Base-by-base conservation (phyloP, 2,329 filamentous ascomycete species). In the Aspergillus aculeatinus region DNA sequence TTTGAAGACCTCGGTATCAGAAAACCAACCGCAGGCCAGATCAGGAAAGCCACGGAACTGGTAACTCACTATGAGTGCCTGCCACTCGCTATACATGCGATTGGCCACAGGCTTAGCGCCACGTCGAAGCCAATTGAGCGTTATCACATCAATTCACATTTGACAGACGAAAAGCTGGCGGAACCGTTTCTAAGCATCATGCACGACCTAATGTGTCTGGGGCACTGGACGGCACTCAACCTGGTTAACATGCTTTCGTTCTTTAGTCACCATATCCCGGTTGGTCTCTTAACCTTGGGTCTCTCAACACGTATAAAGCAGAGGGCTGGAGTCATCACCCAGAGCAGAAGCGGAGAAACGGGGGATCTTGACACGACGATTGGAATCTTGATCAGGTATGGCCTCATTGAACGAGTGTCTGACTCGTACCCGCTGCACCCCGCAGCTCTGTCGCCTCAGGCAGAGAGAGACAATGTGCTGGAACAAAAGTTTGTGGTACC, bases 21-120 rank as follows among this genome's bases (percentile, higher is more conserved):
- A 61, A 76, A 80, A 58, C 84, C 87, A 0, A 83, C 78, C 0
- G 74, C 78, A 11, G 81, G 85, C 33, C 86, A 90, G 63, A 71
- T 79, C 9, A 77, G 75, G 39, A 83, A 85, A 58, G 86, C 87
- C 0, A 80, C 79, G n/a, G 83, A 89, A 60, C 69, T 90, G 16
- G 87, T 89, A 1, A 80, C 83, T 48, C 74, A 87, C 50, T 86
- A 89, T 76, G 86, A 86, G 23, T 82, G 85, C 57, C 76, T 90
- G 14, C 88, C 88, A 0, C 76, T 90, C 6, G 88, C 88, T 63
- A 87, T 91, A 21, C 87, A 89, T 65, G 84, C 87, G 0, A 84
- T 87, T 2, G 86, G 86, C 1, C 82, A 85, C 63, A 81, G 87
- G 35, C 76, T 90, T 14, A 86, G 83, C 58, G 82, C 83, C 2